Conservation (phyloP, 1,284 basidiomycete genomes). For the Sparassis latifolia region DNA sequence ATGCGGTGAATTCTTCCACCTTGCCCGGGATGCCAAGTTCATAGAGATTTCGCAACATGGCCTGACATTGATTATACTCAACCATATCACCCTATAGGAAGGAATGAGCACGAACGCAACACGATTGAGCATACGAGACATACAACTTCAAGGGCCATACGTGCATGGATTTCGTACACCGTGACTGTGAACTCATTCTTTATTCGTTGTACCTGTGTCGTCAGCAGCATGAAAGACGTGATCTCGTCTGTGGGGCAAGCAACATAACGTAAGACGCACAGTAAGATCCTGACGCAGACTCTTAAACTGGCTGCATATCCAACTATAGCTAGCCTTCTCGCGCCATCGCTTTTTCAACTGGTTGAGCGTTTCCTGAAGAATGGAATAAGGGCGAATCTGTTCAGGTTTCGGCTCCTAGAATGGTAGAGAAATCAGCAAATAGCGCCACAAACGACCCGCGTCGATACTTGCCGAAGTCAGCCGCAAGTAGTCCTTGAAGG, state of each 20-base stretch:
- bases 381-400: conserved; percentile 83
- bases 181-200: conserved; percentile 98
- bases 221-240: not conserved
- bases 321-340: conserved; percentile 79
- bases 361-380: conserved; percentile 81
- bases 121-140: conserved; percentile 22
- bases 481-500: conserved; percentile 96
- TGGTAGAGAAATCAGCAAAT: conserved; percentile 4
- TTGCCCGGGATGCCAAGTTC: conserved; percentile 89
- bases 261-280: conserved; percentile 44
- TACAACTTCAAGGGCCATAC: conserved; percentile 93
- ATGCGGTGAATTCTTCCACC: conserved; percentile 93
- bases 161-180: conserved; percentile 97
- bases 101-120: conserved; percentile 1
- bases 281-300: conserved; percentile 96
- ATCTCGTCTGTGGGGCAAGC: not conserved
- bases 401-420: conserved; percentile 88
- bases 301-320: conserved; percentile 98
- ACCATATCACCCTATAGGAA: conserved; percentile 84
- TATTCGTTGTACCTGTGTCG: conserved; percentile 89
- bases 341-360: conserved; percentile 90
- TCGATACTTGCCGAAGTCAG: conserved; percentile 74
- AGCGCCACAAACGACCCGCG: not conserved
- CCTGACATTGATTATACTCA: conserved; percentile 98
- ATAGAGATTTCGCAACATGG: conserved; percentile 85